These are phyloP conservation scores for Endothia cerciana DNA, from an alignment of 2,329 filamentous ascomycete species.

Conservation along the genomic window DNA sequence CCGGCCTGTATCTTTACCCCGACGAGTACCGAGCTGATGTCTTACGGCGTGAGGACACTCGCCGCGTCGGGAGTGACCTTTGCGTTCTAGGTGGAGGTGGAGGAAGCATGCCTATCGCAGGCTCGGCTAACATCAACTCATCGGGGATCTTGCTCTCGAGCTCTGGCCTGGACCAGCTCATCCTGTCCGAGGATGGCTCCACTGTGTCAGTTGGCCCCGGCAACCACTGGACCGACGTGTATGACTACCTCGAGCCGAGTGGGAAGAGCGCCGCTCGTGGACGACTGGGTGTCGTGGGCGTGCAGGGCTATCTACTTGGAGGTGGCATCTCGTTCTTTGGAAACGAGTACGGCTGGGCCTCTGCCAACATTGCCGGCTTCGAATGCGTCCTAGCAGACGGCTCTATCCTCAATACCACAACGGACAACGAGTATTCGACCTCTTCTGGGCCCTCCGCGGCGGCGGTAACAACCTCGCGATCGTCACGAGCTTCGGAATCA, in stretches of 20 bases:
- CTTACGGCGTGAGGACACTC: constrained; percentile 32
- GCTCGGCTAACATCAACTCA: constrained; percentile 33
- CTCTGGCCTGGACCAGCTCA: constrained; percentile 38
- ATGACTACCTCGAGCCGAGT: constrained; percentile 34
- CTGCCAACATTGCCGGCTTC: constrained; percentile 10
- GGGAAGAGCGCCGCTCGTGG: constrained; percentile 35
- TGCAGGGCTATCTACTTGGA: constrained; percentile 37
- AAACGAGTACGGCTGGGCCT: constrained; percentile 35
- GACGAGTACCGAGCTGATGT: constrained; percentile 22
- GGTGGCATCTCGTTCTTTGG: constrained; percentile 41
- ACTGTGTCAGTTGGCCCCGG: constrained; percentile 39
- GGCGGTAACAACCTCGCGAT: constrained; percentile 38
- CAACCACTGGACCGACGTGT: constrained; percentile 38
- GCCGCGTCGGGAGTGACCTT: constrained; percentile 32
- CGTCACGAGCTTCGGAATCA: constrained; percentile 37
- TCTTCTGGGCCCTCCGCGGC: constrained; percentile 37
- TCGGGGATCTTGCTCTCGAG: constrained; percentile 43
- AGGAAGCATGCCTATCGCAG: constrained; percentile 37
- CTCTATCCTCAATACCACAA: constrained; percentile 33
- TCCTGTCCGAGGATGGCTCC: constrained; percentile 35
- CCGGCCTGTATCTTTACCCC: constrained; percentile 37
- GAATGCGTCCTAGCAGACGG: constrained; percentile 35
- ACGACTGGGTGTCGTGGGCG: constrained; percentile 36
- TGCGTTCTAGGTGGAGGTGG: constrained; percentile 36
- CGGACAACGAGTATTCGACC: constrained; percentile 34